phyloP scores from a whole-genome alignment of 2,329 filamentous ascomycete genomes.

The Tympanopsis confertula region DNA sequence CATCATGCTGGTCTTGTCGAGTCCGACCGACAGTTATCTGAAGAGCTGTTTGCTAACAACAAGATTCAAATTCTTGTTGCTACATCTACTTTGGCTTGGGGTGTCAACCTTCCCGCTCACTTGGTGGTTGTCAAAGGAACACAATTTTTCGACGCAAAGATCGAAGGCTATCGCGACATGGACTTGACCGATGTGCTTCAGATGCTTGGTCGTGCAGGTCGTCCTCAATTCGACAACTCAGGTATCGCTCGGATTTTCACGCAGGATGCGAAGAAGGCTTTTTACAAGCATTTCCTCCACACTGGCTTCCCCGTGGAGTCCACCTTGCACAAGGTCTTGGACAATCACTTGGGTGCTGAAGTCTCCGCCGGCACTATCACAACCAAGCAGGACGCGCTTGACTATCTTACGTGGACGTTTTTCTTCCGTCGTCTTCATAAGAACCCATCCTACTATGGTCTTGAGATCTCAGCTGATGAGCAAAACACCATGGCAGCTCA shows the following conservation, averaged over 20 bases:
- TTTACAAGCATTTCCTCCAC: constrained; percentile 98
- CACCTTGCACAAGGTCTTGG: constrained; percentile 85
- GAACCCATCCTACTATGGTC: constrained; percentile 94
- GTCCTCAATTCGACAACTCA: constrained; percentile 90
- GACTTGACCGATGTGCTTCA: constrained; percentile 94
- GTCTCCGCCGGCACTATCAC: constrained; percentile 84
- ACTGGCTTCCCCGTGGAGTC: constrained; percentile 97
- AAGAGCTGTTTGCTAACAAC: constrained; percentile 92
- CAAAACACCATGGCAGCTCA: constrained; percentile 81
- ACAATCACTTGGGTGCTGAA: constrained; percentile 93
- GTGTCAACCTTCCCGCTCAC: constrained; percentile 93
- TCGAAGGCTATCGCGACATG: constrained; percentile 97
- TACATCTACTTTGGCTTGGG: constrained; percentile 94
- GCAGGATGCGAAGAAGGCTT: constrained; percentile 93
- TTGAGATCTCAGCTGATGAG: constrained; percentile 85
- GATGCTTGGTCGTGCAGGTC: constrained; percentile 90
- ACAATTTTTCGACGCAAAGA: constrained; percentile 96
- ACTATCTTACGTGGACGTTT: constrained; percentile 98
- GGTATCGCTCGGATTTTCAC: constrained; percentile 97
- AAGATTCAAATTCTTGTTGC: constrained; percentile 96
- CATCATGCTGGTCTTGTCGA: constrained; percentile 96
- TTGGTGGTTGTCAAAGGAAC: constrained; percentile 96
- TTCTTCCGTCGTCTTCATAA: constrained; percentile 97
- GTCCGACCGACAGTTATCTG: constrained; percentile 78
- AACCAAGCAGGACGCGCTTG: constrained; percentile 91